Evolutionary conservation across 768 basidiomycete genomes (phyloP), one percentile per base, ranked within the genome.

Genomic region (Xerocomellus amylosporus): DNA sequence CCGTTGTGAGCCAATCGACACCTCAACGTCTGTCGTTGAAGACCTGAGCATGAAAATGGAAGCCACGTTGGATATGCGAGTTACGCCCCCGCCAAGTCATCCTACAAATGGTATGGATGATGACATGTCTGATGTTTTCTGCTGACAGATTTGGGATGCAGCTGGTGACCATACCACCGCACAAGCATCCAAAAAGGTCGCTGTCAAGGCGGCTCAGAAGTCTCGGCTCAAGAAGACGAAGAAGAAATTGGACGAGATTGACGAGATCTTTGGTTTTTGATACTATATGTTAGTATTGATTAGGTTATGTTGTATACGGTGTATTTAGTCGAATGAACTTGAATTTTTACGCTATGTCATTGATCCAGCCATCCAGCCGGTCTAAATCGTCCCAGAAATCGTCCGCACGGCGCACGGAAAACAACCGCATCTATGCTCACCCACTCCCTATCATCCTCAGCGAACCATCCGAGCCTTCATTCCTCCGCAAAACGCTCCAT

Each of bases 381-480:
- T 56, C 75, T 38, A 77, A 66, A 69, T 73, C 49, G 6, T 57
- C 68, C 36, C 56, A 60, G 20, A 90, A 90, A 72, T 75, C 74
- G 5, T 78, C 79, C 17, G 78, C 76, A 37, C 75, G 78, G 15
- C 79, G 80, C 44, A 73, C 78, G 26, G 86, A 90, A 63, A 87
- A 82, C 61, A 85, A 88, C 65, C 73, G 75, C 47, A 79, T 86
- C 43, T 90, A 92, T 55, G 84, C 78, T 0, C 72, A 87, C 54
- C 85, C 87, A 0, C 79, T 93, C n/a, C 91, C 90, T 0, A 60
- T 79, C 41, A 67, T 86, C 46, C 76, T 83, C 55, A 52, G 71
- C 54, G 72, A 70, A 70, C 77, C 64, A 8, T 22, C 55, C 20
- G 74, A 75, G 33, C 71, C 73, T 10, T 75, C 74, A 54, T 73